Base-by-base conservation (phyloP, 1,284 basidiomycete genomes). In the Apiotrichum sp. region DNA sequence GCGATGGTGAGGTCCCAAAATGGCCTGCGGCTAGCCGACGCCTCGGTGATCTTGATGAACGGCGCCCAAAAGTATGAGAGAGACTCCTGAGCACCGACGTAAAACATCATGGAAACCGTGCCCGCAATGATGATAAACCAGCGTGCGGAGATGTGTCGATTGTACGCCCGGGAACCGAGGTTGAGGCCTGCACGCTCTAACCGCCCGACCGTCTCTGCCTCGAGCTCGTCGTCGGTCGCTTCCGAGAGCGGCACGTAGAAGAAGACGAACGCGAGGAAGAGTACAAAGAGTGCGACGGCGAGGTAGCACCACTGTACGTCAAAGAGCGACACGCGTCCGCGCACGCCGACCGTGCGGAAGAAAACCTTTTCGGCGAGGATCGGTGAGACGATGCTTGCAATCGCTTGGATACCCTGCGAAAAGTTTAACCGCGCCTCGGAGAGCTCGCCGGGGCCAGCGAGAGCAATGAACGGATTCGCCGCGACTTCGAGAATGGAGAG, bases 271-370 rank as follows among this genome's bases (percentile, higher is more conserved):
- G 73, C 71, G 16, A 75, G 64, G 35, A 67, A 59, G 41, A 72
- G 63, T 29, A 72, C 74, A 36, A 74, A 74, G 3, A 76, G 63
- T 3, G 72, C 64, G 1, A 76, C 69, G 10, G 72, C 72, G 40
- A 76, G 66, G 59, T 76, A 76, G 52, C 70, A 73, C 73, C 73
- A 76, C 56, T 76, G 73, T 4, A 74, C 66, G 31, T 70, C 64
- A 61, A 74, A 73, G 14, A 76, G 61, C 14, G 58, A 57, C 6
- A 43, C 44, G 7, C 62, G 56, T 9, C 61, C 65, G n/a, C n/a
- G n/a, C 47, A 42, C 4, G 14, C 14, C 35, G 44, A 70, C 55
- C 13, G 61, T 53, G 6, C 44, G 55, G 60, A 76, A 73, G 13
- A 76, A 50, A 13, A 63, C 71, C 50, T 68, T 65, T 36, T 64